These are phyloP conservation scores for Pelargonium australe DNA, from an alignment of 441 rosid species.

Conservation along the genomic window DNA sequence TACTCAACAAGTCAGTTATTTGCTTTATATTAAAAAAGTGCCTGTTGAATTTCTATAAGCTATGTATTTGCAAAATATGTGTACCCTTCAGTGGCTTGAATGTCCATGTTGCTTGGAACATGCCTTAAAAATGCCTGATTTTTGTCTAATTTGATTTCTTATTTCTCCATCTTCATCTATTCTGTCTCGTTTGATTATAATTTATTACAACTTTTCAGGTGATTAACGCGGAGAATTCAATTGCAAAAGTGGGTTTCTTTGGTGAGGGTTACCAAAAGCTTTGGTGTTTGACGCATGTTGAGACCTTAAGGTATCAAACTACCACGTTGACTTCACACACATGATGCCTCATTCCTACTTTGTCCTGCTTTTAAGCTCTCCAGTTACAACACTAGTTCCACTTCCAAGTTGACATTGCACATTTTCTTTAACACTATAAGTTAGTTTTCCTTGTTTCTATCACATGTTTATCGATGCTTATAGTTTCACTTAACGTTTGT, in stretches of 20 bases:
- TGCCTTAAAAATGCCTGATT: not conserved
- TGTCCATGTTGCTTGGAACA: no score
- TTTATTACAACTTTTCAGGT: constrained; percentile 41
- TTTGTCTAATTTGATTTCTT: no score
- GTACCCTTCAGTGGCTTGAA: not conserved
- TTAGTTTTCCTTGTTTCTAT: not conserved
- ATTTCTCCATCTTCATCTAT: no score
- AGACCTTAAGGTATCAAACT: constrained; percentile 65
- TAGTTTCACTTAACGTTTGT: constrained; percentile 9
- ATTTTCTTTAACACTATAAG: not conserved
- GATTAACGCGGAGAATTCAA: constrained; percentile 83
- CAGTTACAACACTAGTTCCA: not conserved
- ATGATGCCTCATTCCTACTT: not conserved
- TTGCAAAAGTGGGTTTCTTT: constrained; percentile 74
- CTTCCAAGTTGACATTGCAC: not conserved
- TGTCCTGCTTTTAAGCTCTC: not conserved
- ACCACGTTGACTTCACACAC: not conserved
- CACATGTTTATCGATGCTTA: not conserved
- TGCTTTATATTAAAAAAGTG: not conserved
- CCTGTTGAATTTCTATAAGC: not conserved
- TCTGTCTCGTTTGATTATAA: not conserved
- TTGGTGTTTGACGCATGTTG: constrained; percentile 94
- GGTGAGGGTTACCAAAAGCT: constrained; percentile 59
- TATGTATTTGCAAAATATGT: constrained; percentile 1
- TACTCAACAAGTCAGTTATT: not conserved